A percentile compares a stretch with the other conserved stretches of the same genome.
phyloP scores from a whole-genome alignment of 352 stramenopile species.

The Pythium grandisporangium region DNA sequence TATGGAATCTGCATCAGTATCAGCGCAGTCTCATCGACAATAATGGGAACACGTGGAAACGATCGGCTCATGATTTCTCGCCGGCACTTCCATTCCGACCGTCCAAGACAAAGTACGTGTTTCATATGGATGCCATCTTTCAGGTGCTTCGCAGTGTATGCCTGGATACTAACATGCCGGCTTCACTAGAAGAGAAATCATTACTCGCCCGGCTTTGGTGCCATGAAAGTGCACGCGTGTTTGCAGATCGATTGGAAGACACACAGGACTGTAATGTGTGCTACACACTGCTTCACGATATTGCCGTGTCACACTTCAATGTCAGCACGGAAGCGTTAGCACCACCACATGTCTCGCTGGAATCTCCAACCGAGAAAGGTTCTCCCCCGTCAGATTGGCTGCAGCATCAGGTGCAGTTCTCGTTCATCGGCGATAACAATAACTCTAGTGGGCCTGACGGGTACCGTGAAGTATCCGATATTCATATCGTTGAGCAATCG shows the following conservation, averaged over 20 bases:
- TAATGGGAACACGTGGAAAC: no score
- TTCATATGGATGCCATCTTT: slow-evolving; percentile 27
- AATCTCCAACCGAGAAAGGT: not conserved
- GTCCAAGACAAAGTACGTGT: slow-evolving; percentile 46
- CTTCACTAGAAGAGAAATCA: slow-evolving; percentile 34
- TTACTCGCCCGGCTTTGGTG: slow-evolving; percentile 55
- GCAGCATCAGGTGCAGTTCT: slow-evolving; percentile 34
- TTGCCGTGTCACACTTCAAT: slow-evolving; percentile 30
- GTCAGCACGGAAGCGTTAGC: slow-evolving; percentile 33
- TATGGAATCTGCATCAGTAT: slow-evolving; percentile 7
- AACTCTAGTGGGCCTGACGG: slow-evolving; percentile 24
- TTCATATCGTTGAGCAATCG: slow-evolving; percentile 35
- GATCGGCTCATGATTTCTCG: slow-evolving; percentile 1
- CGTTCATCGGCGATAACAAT: slow-evolving; percentile 41
- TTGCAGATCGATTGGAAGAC: slow-evolving; percentile 41
- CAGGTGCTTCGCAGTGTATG: slow-evolving; percentile 33
- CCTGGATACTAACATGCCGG: slow-evolving; percentile 18
- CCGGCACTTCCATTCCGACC: slow-evolving; percentile 13
- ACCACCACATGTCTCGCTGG: not conserved
- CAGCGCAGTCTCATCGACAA: no score
- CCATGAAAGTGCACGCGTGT: slow-evolving; percentile 46
- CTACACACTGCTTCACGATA: slow-evolving; percentile 32
- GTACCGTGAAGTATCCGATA: slow-evolving; percentile 49
- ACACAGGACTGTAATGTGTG: slow-evolving; percentile 21
- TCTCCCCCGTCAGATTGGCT: slow-evolving; percentile 20